Evolutionary conservation across 768 basidiomycete species (phyloP).

Genomic region (Dacryopinax spathularia): DNA sequence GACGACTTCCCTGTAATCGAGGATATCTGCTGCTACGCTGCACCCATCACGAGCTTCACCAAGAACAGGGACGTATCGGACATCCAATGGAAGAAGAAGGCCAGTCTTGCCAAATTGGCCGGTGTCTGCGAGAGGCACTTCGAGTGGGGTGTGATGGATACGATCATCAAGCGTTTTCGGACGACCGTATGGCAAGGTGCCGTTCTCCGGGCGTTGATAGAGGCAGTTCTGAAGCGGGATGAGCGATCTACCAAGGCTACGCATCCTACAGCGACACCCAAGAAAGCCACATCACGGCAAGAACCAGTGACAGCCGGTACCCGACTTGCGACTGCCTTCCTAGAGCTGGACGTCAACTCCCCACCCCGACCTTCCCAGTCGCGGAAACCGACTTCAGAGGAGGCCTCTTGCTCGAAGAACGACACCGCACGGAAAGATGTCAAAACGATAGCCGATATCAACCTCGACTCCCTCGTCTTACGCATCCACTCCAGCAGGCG

Average conservation of each 20-base stretch:
- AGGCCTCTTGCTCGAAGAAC: conserved; percentile 2
- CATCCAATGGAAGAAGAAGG: conserved; percentile 41
- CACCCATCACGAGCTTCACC: conserved; percentile 60
- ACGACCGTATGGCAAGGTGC: conserved; percentile 69
- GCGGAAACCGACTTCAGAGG: not conserved
- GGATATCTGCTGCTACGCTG: conserved; percentile 61
- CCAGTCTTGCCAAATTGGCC: conserved; percentile 57
- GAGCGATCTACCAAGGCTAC: conserved; percentile 9
- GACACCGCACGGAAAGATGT: not conserved
- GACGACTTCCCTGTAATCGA: conserved; percentile 58
- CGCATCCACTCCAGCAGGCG: conserved; percentile 51
- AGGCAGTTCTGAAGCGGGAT: conserved; percentile 42
- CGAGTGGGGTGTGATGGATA: conserved; percentile 79
- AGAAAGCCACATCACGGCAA: conserved; percentile 22
- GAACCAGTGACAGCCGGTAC: not conserved
- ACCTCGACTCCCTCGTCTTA: conserved; percentile 33
- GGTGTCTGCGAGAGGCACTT: conserved; percentile 73
- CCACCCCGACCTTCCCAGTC: not conserved
- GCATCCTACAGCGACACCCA: conserved; percentile 30
- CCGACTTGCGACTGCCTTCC: not conserved
- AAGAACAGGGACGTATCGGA: conserved; percentile 25
- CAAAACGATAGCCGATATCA: not conserved
- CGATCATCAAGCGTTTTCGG: conserved; percentile 71
- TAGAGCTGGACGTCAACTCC: not conserved
- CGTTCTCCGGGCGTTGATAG: conserved; percentile 55